Base-by-base conservation (phyloP, 176 grass and related monocot species). In the Calamus simplicifolius region DNA sequence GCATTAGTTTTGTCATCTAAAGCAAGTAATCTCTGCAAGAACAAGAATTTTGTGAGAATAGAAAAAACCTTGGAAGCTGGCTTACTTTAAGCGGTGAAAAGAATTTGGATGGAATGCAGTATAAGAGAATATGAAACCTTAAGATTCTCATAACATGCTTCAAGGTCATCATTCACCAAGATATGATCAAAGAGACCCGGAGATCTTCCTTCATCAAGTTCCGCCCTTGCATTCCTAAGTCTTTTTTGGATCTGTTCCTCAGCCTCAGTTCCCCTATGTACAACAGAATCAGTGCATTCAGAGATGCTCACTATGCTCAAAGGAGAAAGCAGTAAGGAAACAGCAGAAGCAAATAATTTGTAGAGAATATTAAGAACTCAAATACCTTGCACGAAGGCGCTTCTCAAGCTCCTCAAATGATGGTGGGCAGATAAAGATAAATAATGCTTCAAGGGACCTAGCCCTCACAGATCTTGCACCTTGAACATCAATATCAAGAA, bases 401-500 rank as follows among this genome's bases (percentile, higher is more conserved):
- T 92, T 81, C 87, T 98, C 93, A 69, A 98, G 84, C 65, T 88
- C 84, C 73, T 92, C 81, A 48, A 92, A 92, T 0, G 84, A 88
- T 58, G 93, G 93, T 73, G 93, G 87, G 62, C 84, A 77, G 62
- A 92, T 76, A 85, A 98, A 98, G 64, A 98, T 88, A 77, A 89
- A 92, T 73, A 92, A 75, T 64, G 93, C 87, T 83, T 98, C 84
- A 66, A 98, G 75, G 48, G 87, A 82, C 75, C 80, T 82, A 80
- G 87, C 83, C 81, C 87, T 85, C 63, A 98, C 93, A 52, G 63
- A 85, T 72, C 87, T 85, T 64, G 93, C 93, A 75, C 93, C 93
- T 98, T 98, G 93, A 67, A 98, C 93, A 83, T 98, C 93, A 88
- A 98, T 98, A 77, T 98, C 87, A 56, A 98, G 93, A 78, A 92